Percentiles rank a stretch among this genome's conserved stretches.
phyloP scores from a whole-genome alignment of 2,329 filamentous ascomycete species.

The Pseudocercospora ulei region DNA sequence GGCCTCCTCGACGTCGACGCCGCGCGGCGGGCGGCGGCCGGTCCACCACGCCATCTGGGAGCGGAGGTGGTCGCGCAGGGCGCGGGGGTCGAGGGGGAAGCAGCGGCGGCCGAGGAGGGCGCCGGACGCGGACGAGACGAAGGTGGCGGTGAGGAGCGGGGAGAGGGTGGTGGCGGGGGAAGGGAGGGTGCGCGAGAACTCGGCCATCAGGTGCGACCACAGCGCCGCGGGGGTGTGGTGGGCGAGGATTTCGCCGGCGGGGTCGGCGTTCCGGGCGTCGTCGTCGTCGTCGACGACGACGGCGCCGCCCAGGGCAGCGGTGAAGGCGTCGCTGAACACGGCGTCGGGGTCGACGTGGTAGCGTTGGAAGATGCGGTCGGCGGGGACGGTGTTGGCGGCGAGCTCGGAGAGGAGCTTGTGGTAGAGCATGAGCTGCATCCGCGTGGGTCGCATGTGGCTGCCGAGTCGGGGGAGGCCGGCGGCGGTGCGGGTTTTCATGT shows the following conservation, averaged over 20 bases:
- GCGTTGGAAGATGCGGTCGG: slow-evolving; percentile 57
- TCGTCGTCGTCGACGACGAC: slow-evolving; percentile 44
- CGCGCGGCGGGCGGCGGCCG: slow-evolving; percentile 59
- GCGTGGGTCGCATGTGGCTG: slow-evolving; percentile 60
- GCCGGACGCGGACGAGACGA: slow-evolving; percentile 42
- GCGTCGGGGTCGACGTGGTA: slow-evolving; percentile 59
- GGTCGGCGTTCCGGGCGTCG: slow-evolving; percentile 30
- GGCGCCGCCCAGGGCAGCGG: slow-evolving; percentile 64
- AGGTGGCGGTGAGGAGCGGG: slow-evolving; percentile 50
- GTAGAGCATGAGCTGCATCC: slow-evolving; percentile 83
- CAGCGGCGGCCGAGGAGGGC: slow-evolving; percentile 49
- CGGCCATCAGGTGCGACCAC: slow-evolving; percentile 55
- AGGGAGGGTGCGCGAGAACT: slow-evolving; percentile 42
- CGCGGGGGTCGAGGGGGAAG: slow-evolving; percentile 56
- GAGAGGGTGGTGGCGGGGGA: slow-evolving; percentile 42
- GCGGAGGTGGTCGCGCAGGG: slow-evolving; percentile 56
- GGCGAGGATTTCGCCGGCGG: slow-evolving; percentile 45
- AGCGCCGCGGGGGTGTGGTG: slow-evolving; percentile 53
- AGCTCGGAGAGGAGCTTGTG: slow-evolving; percentile 72
- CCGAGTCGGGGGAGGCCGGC: slow-evolving; percentile 55
- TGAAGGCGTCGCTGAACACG: slow-evolving; percentile 67
- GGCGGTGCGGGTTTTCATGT: slow-evolving; percentile 73
- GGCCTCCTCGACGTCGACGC: slow-evolving; percentile 72
- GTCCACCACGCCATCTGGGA: slow-evolving; percentile 80
- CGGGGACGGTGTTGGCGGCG: slow-evolving; percentile 60